Base-by-base conservation (phyloP, 2,329 filamentous ascomycete species). In the Trichoderma sp. region DNA sequence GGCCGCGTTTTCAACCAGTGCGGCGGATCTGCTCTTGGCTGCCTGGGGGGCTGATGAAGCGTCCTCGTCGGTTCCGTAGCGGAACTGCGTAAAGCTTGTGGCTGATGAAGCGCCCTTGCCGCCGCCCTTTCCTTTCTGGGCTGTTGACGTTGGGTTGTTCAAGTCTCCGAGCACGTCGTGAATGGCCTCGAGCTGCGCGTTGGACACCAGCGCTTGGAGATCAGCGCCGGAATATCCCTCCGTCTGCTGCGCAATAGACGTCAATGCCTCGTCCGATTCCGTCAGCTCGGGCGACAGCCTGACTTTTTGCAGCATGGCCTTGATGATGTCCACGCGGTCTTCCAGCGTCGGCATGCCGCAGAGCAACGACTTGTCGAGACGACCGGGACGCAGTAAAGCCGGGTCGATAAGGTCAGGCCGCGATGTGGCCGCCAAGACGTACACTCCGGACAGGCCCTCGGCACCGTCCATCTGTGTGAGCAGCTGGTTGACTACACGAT, bases 401-500 rank as follows among this genome's bases (percentile, higher is more conserved):
- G 96, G 95, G 77, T 99, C 96, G 70, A 99, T 98, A 16, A 99
- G 83, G 78, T 99, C 96, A 0, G 96, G 96, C 5, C 96, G 85
- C 1, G 91, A 95, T 0, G 96, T 99, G 1, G 96, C 96, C 26
- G 96, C 96, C 3, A 99, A 87, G 6, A 99, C 96, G 75, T 99
- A 99, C 0, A 99, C 96, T 1, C 96, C 96, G 0, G 91, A 94
- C 5, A 99, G 82, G 0, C 96, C 96, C 79, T 99, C 96, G 0
- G 96, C 96, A 76, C 96, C 96, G 76, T 99, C 96, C 96, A 99
- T 99, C 79, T 98, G 95, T 0, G 96, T 99, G 13, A 99, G 86
- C 68, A 99, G 89, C 83, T 99, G 96, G 78, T 99, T 99, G 74
- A 99, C 96, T 0, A 99, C 96, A 46, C 96, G 89, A 79, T 99